Evolutionary conservation across 805 yeast species (phyloP), one percentile per base, ranked within the genome.

Genomic region (Hanseniaspora pseudoguilliermondii): DNA sequence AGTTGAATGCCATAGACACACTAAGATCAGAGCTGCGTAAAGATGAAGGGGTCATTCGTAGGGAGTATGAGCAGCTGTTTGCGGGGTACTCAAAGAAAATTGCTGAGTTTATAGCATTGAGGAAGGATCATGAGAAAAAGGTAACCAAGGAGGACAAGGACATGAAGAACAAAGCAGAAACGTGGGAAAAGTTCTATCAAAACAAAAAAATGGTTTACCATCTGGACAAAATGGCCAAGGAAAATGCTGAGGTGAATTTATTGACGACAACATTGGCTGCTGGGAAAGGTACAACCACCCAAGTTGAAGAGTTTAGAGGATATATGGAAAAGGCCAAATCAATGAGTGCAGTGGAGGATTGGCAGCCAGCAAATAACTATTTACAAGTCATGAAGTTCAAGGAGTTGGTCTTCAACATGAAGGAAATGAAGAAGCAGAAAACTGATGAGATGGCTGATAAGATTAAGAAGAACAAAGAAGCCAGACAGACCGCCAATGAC

Each of bases 221-320:
- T 62, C 75, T 91, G 63, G 90, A 90, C 63, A 74, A 84, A 0
- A 81, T 91, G 69, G 97, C 97, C 0, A 76, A 84, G 42, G 73
- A 75, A 5, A 95, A 89, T 63, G 75, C 80, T 0, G 75, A 81
- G 5, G 69, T 91, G 50, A 84, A 81, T 60, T 69, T 76, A 0
- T 70, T 91, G 53, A 89, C 91, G 96, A 81, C 83, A 59, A 77
- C 76, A 5, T 96, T 91, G 2, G 97, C 97, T 0, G 77, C 83
- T 56, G 95, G 95, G 5, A 75, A 73, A 25, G 96, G 96, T 0
- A 67, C 81, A 0, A 77, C 79, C 5, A 81, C 76, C 7, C 91
- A 88, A 66, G 84, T 91, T 18, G 71, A 78, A 25, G 81, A 79
- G 47, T 91, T 91, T 66, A 95, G 90, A 66, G 81, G 77, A 21